A percentile compares a stretch with the other conserved stretches of the same genome.
Conservation (phyloP, 768 basidiomycete species). For the Suillus fuscotomentosus region DNA sequence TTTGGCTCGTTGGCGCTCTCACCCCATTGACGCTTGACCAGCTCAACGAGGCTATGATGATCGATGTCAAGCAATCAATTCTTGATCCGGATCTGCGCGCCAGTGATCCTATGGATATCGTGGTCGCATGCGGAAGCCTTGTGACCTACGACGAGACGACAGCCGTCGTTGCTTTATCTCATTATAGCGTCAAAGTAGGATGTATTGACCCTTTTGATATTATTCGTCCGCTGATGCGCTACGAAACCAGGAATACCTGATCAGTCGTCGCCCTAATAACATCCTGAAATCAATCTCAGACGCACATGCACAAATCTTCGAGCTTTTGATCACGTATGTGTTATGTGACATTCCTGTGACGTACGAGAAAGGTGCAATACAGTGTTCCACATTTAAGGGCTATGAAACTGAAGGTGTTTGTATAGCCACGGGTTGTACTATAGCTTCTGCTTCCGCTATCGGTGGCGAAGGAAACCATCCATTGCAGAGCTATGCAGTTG, state of each 20-base stretch:
- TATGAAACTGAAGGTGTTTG: not conserved
- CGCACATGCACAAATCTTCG: not conserved
- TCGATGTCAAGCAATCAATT: not conserved
- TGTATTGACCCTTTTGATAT: not conserved
- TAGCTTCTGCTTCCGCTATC: no score
- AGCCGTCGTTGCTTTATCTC: not conserved
- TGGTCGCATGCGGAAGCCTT: not conserved
- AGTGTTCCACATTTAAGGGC: not conserved
- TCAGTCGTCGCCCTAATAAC: not conserved
- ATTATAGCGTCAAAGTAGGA: slow-evolving; percentile 10
- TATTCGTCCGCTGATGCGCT: not conserved
- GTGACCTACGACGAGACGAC: not conserved
- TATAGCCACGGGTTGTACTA: no score
- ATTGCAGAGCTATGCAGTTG: not conserved
- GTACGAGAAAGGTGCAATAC: not conserved
- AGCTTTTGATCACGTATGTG: not conserved
- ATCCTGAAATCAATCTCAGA: not conserved
- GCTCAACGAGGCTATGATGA: slow-evolving; percentile 1
- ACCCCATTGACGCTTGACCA: not conserved
- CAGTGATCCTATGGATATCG: not conserved
- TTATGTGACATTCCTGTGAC: not conserved
- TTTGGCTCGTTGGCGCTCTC: not conserved
- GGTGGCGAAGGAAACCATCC: not conserved
- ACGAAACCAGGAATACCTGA: not conserved
- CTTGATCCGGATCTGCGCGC: not conserved